Evolutionary conservation across 2,329 filamentous ascomycete genomes (phyloP), one percentile per base, ranked within the genome.

Genomic region (Fusarium redolens): DNA sequence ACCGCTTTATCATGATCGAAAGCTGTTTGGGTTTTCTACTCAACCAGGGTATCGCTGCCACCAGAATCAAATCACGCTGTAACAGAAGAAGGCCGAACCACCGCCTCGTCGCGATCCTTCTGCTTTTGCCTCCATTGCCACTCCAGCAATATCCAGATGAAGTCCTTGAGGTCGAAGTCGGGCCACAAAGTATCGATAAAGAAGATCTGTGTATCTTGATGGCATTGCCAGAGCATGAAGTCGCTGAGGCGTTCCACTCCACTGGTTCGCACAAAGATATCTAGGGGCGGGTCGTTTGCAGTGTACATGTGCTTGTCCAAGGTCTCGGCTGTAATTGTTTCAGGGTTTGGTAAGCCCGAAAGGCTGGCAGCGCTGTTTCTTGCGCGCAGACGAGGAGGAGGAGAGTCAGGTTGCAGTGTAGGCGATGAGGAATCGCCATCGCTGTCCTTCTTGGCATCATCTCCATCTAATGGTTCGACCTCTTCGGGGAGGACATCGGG

Each of bases 171-270:
- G 79, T 97, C 95, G 77, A 99, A 98, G 71, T 98, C 94, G 4
- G 96, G 96, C 96, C 96, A 99, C 70, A 97, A 86, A 73, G 94
- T 96, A 77, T 97, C 90, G 63, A 98, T 84, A 80, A 98, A 99
- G 67, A 97, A 94, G 72, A 99, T 92, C 68, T 97, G 93, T 0
- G 96, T 98, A 72, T 96, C 88, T 79, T 97, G 90, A 79, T 98
- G 95, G 77, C 94, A 96, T 83, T 99, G 96, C 96, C 96, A 99
- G 38, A 99, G 90, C 95, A 99, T 96, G 78, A 98, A 99, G 81
- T 99, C 96, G 79, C 95, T 98, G 66, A 99, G 85, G 54, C 96
- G 89, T 81, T 95, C 92, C 18, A 99, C 96, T 33, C 95, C 96
- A 71, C 95, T 98, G 8, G 96, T 99, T 56, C 96, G 91, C 56